Evolutionary conservation across 2,329 filamentous ascomycete genomes (phyloP).

Genomic region (Ophiostoma himal-ulmi): DNA sequence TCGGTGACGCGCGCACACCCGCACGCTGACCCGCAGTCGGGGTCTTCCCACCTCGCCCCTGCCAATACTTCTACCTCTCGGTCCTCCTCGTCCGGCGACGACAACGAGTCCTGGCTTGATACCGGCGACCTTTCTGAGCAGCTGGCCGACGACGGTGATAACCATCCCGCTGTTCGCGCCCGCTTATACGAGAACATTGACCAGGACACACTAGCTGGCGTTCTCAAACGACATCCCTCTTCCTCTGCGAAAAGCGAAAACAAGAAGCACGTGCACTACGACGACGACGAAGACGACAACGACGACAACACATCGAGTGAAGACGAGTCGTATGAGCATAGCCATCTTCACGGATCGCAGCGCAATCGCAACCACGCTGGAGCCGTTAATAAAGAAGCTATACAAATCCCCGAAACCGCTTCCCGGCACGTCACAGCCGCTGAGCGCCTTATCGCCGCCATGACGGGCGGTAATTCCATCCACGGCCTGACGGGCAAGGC

Average conservation of each 20-base stretch:
- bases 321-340: constrained; percentile 19
- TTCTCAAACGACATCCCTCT: constrained; percentile 36
- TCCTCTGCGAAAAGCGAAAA: background rate
- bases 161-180: constrained; percentile 56
- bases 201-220: constrained; percentile 52
- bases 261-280: constrained; percentile 66
- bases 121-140: constrained; percentile 94
- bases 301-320: constrained; percentile 39
- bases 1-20: constrained; percentile 32
- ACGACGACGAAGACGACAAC: constrained; percentile 34
- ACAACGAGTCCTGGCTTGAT: constrained; percentile 70
- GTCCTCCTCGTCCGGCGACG: constrained; percentile 36
- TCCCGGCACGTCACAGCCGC: constrained; percentile 58
- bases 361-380: constrained; percentile 35
- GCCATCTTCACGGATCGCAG: constrained; percentile 17
- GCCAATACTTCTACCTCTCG: constrained; percentile 34
- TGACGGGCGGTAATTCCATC: constrained; percentile 74
- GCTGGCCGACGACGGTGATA: constrained; percentile 70
- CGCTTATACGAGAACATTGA: constrained; percentile 62
- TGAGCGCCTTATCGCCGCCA: constrained; percentile 68
- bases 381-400: constrained; percentile 64
- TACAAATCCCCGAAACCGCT: constrained; percentile 67
- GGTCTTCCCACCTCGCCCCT: constrained; percentile 41
- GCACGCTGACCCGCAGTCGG: constrained; percentile 32
- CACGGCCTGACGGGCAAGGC: constrained; percentile 94